phyloP scores from a whole-genome alignment of 2,329 filamentous ascomycete species.

The Apiospora rasikravindrae region DNA sequence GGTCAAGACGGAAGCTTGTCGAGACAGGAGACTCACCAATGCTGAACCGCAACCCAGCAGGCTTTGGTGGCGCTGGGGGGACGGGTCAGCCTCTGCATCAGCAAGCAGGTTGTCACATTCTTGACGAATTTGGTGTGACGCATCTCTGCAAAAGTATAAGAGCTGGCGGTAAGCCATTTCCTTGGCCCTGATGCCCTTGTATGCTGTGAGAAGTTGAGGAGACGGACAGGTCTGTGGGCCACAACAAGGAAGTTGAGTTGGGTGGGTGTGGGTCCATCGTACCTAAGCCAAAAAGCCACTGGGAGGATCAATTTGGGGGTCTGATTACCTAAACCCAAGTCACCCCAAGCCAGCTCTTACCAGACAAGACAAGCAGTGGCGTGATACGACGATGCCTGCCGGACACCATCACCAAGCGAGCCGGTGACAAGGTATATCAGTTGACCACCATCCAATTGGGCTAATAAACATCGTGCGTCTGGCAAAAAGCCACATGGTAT shows the following conservation, averaged over 20 bases:
- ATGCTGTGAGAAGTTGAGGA: neutral
- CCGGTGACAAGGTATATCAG: neutral
- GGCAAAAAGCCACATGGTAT: neutral
- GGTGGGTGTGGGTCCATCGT: neutral
- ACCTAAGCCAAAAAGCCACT: too few relatives aligned
- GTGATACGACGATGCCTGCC: neutral
- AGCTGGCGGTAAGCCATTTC: neutral
- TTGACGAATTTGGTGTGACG: constrained; percentile 18
- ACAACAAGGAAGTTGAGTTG: neutral
- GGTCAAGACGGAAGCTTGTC: constrained; percentile 18
- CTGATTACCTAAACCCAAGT: neutral
- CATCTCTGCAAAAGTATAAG: constrained; percentile 9
- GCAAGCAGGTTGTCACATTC: constrained; percentile 19
- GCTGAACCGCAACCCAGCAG: constrained; percentile 20
- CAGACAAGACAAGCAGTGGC: neutral
- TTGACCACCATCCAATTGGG: neutral
- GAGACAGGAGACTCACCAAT: constrained; percentile 21
- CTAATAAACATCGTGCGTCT: neutral
- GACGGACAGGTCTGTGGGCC: neutral
- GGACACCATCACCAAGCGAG: neutral
- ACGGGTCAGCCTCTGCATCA: neutral
- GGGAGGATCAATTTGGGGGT: too few relatives aligned
- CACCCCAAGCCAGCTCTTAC: neutral
- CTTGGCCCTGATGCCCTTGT: neutral
- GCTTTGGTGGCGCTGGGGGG: neutral